Percentiles rank a stretch among this genome's conserved stretches.
phyloP scores from a whole-genome alignment of 2,329 filamentous ascomycete genomes.

The Ceratocystis eucalypticola region DNA sequence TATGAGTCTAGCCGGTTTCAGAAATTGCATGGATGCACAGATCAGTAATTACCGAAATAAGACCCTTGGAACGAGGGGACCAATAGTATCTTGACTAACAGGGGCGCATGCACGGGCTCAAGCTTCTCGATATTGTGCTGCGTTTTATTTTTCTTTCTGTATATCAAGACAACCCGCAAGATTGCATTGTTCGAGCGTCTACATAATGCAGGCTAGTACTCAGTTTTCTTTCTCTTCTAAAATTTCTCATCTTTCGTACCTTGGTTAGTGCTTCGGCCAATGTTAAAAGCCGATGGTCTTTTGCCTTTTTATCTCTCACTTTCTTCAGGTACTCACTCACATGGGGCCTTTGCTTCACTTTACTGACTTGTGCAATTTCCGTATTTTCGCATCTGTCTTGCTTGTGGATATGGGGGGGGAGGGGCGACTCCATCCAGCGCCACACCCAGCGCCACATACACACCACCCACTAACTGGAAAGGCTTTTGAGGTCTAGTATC shows the following conservation, averaged over 20 bases:
- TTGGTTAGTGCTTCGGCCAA: too few relatives aligned
- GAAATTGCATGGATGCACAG: background rate
- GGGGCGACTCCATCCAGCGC: too few relatives aligned
- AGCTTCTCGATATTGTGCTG: background rate
- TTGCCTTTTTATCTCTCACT: too few relatives aligned
- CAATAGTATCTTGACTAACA: background rate
- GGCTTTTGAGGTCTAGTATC: background rate
- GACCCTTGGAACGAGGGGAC: background rate
- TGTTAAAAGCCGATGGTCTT: background rate
- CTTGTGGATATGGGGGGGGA: too few relatives aligned
- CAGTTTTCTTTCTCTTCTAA: background rate
- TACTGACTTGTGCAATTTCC: too few relatives aligned
- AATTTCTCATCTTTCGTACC: background rate
- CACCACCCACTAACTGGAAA: too few relatives aligned
- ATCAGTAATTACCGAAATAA: conserved; percentile 7
- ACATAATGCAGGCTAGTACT: background rate
- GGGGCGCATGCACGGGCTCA: background rate
- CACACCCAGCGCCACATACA: too few relatives aligned
- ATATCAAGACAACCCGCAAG: background rate
- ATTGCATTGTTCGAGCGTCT: conserved; percentile 1
- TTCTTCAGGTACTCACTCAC: too few relatives aligned
- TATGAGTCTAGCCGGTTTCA: background rate
- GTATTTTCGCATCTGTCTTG: too few relatives aligned
- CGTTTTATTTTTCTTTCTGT: background rate
- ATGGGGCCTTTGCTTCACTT: too few relatives aligned